Evolutionary conservation across 805 yeast species (phyloP).

Genomic region (Kluyveromyces dobzhanskii): DNA sequence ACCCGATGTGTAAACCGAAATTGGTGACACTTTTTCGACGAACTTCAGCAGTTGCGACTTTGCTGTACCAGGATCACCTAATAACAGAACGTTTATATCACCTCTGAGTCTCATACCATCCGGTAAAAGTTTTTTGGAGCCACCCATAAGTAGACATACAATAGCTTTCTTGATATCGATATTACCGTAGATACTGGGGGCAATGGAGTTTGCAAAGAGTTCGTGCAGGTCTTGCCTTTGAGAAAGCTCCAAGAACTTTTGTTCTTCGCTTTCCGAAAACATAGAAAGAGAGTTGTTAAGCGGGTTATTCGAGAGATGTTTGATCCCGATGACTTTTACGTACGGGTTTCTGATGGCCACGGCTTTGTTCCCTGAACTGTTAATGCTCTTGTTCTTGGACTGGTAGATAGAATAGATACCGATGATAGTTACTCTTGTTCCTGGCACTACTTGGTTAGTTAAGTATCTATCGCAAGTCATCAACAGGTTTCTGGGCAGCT

Average conservation of each 20-base stretch:
- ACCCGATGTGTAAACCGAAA: constrained; percentile 94
- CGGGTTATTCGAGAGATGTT: constrained; percentile 68
- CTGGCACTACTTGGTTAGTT: constrained; percentile 89
- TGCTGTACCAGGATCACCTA: constrained; percentile 99
- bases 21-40: constrained; percentile 91
- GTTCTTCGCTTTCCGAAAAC: constrained; percentile 90
- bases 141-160: constrained; percentile 87
- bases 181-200: constrained; percentile 95
- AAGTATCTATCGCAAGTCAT: constrained; percentile 83
- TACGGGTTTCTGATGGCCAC: constrained; percentile 94
- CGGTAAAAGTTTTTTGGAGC: constrained; percentile 83
- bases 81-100: constrained; percentile 82
- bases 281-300: constrained; percentile 39
- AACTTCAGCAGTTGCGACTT: constrained; percentile 93
- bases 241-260: constrained; percentile 73
- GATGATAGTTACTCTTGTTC: constrained; percentile 82
- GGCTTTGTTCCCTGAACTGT: constrained; percentile 29
- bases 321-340: constrained; percentile 75
- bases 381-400: constrained; percentile 54
- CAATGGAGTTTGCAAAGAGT: constrained; percentile 78
- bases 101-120: constrained; percentile 97
- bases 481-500: constrained; percentile 90
- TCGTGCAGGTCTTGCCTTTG: constrained; percentile 81
- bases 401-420: constrained; percentile 93
- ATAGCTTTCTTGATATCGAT: constrained; percentile 89